These are phyloP conservation scores for Chlorella sp. DNA, from an alignment of 139 green algal genomes.

Conservation along the genomic window DNA sequence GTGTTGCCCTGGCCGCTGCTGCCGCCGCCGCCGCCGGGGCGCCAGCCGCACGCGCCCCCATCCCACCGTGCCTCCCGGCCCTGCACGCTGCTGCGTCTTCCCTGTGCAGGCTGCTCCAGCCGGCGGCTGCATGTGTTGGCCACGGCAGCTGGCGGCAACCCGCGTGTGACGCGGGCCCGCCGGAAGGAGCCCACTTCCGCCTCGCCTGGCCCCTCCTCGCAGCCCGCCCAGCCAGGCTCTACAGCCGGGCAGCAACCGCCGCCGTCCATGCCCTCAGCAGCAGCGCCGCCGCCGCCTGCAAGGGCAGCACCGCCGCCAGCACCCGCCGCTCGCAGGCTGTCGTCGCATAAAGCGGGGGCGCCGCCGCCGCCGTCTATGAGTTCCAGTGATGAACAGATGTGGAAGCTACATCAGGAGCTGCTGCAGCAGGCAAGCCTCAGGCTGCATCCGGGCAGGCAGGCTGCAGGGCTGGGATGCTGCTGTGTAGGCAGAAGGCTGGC, in stretches of 20 bases:
- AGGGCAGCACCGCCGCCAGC: not conserved
- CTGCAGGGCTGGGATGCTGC: not conserved
- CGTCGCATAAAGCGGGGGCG: too few species aligned
- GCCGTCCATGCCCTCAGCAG: not conserved
- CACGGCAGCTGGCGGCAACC: constrained; percentile 2
- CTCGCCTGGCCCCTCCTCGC: not conserved
- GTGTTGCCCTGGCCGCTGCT: too few species aligned
- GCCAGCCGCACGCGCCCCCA: too few species aligned
- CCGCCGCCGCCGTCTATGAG: not conserved
- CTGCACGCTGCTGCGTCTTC: not conserved
- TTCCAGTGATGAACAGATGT: constrained; percentile 52
- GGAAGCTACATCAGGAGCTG: constrained; percentile 66
- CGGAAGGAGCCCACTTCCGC: not conserved
- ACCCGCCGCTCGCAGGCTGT: not conserved
- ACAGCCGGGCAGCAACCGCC: not conserved
- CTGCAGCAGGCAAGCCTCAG: constrained; percentile 52
- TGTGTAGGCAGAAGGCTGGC: not conserved
- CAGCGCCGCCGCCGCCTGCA: not conserved
- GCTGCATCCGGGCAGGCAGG: not conserved
- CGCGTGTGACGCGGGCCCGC: not conserved
- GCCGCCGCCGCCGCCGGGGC: too few species aligned
- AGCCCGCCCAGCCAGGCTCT: not conserved
- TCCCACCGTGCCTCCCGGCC: not conserved
- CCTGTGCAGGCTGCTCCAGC: not conserved
- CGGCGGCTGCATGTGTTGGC: not conserved